These are phyloP conservation scores for Bassia scoparia DNA, from an alignment of 148 eudicot species.

Conservation along the genomic window DNA sequence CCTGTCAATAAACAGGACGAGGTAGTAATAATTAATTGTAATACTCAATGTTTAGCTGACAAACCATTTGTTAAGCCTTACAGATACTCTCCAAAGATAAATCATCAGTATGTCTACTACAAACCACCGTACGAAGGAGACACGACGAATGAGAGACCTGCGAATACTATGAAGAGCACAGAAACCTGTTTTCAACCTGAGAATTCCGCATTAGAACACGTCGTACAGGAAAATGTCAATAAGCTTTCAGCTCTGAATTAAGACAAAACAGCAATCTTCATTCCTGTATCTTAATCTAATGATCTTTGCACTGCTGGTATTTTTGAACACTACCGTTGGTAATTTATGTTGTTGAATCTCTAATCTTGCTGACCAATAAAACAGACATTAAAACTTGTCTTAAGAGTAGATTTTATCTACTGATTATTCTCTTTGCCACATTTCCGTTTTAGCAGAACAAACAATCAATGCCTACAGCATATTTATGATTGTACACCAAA, in stretches of 20 bases:
- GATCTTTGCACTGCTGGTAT: not conserved
- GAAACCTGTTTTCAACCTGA: conserved; percentile 32
- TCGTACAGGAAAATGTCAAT: not conserved
- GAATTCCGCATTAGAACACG: not conserved
- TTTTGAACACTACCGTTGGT: not conserved
- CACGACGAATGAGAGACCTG: conserved; percentile 24
- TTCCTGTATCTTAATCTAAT: conserved; percentile 7
- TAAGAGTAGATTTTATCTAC: no score
- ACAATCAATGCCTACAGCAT: no score
- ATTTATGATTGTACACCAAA: no score
- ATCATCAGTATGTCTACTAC: conserved; percentile 83
- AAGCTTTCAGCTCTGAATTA: not conserved
- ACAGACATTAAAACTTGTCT: not conserved
- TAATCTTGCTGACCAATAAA: not conserved
- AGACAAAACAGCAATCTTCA: conserved; percentile 3
- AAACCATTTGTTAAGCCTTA: conserved; percentile 36
- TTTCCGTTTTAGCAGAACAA: no score
- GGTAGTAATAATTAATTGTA: no score
- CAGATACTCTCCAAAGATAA: conserved; percentile 47
- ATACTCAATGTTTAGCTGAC: no score
- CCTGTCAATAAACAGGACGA: no score
- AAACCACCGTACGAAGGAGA: conserved; percentile 39
- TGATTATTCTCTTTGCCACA: no score
- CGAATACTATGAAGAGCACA: conserved; percentile 36
- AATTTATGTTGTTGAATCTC: not conserved